A percentile compares a stretch with the other conserved stretches of the same genome.
Evolutionary conservation across 1,284 basidiomycete genomes (phyloP).

Genomic region (Cystobasidium sp.): DNA sequence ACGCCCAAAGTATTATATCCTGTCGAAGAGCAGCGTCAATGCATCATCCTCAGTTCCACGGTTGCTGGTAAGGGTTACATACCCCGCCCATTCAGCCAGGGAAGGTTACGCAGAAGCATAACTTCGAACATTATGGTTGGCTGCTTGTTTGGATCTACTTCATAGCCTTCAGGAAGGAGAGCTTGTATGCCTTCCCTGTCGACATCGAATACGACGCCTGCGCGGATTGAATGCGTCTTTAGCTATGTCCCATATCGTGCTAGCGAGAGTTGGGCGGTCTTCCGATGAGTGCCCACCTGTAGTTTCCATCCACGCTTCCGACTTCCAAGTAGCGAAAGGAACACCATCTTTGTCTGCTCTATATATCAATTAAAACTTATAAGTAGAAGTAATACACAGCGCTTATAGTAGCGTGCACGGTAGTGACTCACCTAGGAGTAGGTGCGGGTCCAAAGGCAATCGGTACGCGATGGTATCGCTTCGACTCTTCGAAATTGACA

Average conservation of each 20-base stretch:
- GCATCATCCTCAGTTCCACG: background rate
- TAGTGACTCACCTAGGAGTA: slow-evolving; percentile 40
- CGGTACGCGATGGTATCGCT: slow-evolving; percentile 46
- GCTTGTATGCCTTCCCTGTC: slow-evolving; percentile 37
- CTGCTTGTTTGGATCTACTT: background rate
- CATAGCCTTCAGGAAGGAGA: slow-evolving; percentile 47
- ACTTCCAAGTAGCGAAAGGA: slow-evolving; percentile 45
- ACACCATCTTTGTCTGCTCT: slow-evolving; percentile 47
- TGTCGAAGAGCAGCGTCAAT: background rate
- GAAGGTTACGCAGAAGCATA: slow-evolving; percentile 53
- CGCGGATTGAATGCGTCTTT: background rate
- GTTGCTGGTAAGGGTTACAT: background rate
- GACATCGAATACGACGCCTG: slow-evolving; percentile 40
- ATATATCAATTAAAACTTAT: background rate
- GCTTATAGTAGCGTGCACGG: background rate
- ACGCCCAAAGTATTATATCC: slow-evolving; percentile 54
- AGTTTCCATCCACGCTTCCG: slow-evolving; percentile 43
- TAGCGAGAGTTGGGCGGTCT: background rate
- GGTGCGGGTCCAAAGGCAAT: slow-evolving; percentile 53
- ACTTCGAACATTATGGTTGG: slow-evolving; percentile 51
- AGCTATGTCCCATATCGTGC: background rate
- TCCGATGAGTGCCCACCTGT: slow-evolving; percentile 29
- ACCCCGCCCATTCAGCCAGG: slow-evolving; percentile 52
- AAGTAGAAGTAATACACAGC: background rate
- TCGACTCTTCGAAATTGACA: slow-evolving; percentile 34